Evolutionary conservation across 176 grass and related monocot genomes (phyloP).

Genomic region (Elymus sibiricus): DNA sequence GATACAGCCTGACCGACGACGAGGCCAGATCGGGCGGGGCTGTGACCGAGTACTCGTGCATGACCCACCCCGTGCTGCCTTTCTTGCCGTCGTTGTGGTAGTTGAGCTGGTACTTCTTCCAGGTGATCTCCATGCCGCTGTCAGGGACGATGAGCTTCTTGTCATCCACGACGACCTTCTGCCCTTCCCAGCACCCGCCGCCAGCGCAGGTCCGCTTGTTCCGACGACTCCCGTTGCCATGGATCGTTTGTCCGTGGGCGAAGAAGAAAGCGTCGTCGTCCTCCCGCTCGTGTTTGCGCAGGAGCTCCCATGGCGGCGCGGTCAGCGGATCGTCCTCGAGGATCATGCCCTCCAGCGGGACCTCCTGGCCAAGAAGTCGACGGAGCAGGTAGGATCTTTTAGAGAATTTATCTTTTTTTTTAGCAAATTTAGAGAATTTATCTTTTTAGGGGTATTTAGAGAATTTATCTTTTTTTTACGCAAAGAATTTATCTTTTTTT

Average conservation of each 20-base stretch:
- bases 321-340: not conserved
- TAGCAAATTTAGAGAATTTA: too few species aligned
- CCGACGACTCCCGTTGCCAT: not conserved
- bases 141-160: not conserved
- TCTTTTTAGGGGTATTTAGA: too few species aligned
- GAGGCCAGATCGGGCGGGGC: not conserved
- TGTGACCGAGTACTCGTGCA: constrained; percentile 38
- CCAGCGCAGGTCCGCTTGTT: not conserved
- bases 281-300: not conserved
- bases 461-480: too few species aligned
- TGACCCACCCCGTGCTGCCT: constrained; percentile 27
- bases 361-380: not conserved
- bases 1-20: not conserved
- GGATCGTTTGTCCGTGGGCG: not conserved
- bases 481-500: too few species aligned
- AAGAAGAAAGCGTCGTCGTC: constrained; percentile 26
- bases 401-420: too few species aligned
- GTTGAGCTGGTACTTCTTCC: constrained; percentile 16
- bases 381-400: not conserved
- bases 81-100: not conserved
- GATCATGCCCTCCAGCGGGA: not conserved
- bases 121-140: not conserved
- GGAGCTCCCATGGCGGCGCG: constrained; percentile 16
- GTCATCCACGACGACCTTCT: not conserved
- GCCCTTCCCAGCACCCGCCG: not conserved